Conservation (phyloP, 306 rosid genomes). For the Gillenia trifoliata region DNA sequence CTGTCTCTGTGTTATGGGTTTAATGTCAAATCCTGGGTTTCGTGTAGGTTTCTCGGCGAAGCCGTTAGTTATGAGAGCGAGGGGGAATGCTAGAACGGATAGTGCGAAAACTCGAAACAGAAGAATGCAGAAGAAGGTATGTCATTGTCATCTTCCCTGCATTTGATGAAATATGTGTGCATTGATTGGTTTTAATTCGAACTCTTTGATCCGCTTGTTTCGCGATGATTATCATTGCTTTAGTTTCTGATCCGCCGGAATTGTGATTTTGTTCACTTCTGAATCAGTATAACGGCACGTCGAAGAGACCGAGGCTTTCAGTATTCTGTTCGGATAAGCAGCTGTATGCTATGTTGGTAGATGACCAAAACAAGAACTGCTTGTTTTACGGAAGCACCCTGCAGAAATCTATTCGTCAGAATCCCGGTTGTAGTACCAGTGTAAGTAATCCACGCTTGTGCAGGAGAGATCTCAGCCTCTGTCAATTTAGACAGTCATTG, state of each 20-base stretch:
- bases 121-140: slow-evolving; percentile 71
- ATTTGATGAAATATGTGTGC: neutral
- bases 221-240: neutral
- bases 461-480: neutral
- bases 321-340: slow-evolving; percentile 87
- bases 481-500: neutral
- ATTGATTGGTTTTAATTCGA: no score
- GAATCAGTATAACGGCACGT: slow-evolving; percentile 68
- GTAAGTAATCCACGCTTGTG: slow-evolving; percentile 38
- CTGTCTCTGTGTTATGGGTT: neutral
- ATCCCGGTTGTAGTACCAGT: slow-evolving; percentile 41
- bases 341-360: slow-evolving; percentile 83
- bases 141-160: neutral
- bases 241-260: neutral
- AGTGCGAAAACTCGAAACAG: slow-evolving; percentile 60
- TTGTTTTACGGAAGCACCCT: slow-evolving; percentile 75
- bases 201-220: no score
- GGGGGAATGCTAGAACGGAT: slow-evolving; percentile 56
- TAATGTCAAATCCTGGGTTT: slow-evolving; percentile 7
- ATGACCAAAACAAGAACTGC: slow-evolving; percentile 79
- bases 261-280: neutral
- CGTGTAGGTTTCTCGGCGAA: slow-evolving; percentile 41
- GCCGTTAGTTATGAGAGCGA: slow-evolving; percentile 48
- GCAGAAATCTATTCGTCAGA: slow-evolving; percentile 57
- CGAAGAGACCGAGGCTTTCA: slow-evolving; percentile 77